Evolutionary conservation across 2,329 filamentous ascomycete species (phyloP).

Genomic region (Fusarium robinianum): DNA sequence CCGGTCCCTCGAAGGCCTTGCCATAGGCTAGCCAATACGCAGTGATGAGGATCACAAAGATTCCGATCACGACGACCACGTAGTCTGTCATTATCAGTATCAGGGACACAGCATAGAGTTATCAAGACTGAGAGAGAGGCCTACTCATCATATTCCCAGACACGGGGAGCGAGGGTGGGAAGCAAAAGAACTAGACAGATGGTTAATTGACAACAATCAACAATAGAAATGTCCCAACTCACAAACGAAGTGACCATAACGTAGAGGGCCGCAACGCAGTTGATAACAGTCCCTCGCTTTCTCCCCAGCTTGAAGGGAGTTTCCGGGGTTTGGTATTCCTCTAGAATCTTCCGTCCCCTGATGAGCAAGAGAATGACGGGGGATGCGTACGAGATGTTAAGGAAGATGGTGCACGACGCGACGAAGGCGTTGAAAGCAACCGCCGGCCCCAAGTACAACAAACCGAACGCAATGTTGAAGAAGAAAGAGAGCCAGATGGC

Average conservation of each 20-base stretch:
- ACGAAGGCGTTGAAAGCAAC: constrained; percentile 29
- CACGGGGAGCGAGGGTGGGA: constrained; percentile 22
- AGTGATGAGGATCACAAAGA: constrained; percentile 32
- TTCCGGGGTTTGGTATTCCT: neutral
- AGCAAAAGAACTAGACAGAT: constrained; percentile 26
- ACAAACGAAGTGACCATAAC: constrained; percentile 26
- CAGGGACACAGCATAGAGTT: rapidly evolving
- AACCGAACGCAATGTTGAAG: constrained; percentile 25
- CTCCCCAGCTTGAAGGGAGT: constrained; percentile 20
- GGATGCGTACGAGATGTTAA: constrained; percentile 28
- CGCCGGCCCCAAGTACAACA: constrained; percentile 23
- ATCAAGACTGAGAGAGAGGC: neutral
- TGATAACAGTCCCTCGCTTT: constrained; percentile 11
- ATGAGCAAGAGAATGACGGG: constrained; percentile 21
- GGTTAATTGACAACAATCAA: neutral
- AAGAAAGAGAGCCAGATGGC: constrained; percentile 18
- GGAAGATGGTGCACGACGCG: constrained; percentile 27
- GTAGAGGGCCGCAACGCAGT: constrained; percentile 25
- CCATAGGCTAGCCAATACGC: constrained; percentile 22
- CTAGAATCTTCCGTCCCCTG: constrained; percentile 8
- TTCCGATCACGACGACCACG: constrained; percentile 44
- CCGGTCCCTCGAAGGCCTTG: constrained; percentile 26
- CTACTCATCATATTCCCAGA: constrained; percentile 28
- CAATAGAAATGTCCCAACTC: neutral
- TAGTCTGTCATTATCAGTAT: constrained; percentile 36